Base-by-base conservation (phyloP, 805 yeast genomes). In the Yarrowia yakushimensis region DNA sequence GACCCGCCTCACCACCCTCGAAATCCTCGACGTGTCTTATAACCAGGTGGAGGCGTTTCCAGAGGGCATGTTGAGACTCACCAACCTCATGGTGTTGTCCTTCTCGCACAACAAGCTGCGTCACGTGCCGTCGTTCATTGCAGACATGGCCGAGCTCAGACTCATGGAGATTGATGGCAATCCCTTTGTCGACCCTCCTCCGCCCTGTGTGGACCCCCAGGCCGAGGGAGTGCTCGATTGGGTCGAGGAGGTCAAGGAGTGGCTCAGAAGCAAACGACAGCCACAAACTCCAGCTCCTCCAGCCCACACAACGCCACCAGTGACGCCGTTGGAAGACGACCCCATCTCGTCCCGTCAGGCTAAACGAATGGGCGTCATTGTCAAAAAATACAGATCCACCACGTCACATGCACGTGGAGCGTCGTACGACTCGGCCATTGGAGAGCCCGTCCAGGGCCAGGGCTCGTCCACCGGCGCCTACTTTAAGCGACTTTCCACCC, bases 351-450 rank as follows among this genome's bases (percentile, higher is more conserved):
- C 87, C n/a, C 79, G 84, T 62, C 88, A 90, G 4, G 83, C 89
- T 0, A 83, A 87, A 69, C 77, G 93, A 65, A 87, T 86, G 91
- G 93, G 92, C 0, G 81, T 87, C 61, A 83, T 87, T 37, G 81
- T 83, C 60, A 82, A 81, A 62, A 79, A 71, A 31, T 23, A 59
- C 50, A 30, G 52, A 25, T 36, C 37, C 20, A 43, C 60, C 15
- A 34, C 43, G 2, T 12, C 34, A 18, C 63, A 60, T 25, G 33
- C 43, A 1, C 59, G 63, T 1, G 63, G 60, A 20, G 45, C 45
- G n/a, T 60, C 63, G 1, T 60, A 60, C n/a, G 63, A 60, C 34
- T 60, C 63, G 12, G 42, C 45, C 3, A 36, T 60, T n/a, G 63
- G 48, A 27, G 48, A 60, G 9, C 34, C 63, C 22, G 42, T 20